These are phyloP conservation scores for Talaromyces sp. DNA, from an alignment of 2,329 filamentous ascomycete species.

Conservation along the genomic window DNA sequence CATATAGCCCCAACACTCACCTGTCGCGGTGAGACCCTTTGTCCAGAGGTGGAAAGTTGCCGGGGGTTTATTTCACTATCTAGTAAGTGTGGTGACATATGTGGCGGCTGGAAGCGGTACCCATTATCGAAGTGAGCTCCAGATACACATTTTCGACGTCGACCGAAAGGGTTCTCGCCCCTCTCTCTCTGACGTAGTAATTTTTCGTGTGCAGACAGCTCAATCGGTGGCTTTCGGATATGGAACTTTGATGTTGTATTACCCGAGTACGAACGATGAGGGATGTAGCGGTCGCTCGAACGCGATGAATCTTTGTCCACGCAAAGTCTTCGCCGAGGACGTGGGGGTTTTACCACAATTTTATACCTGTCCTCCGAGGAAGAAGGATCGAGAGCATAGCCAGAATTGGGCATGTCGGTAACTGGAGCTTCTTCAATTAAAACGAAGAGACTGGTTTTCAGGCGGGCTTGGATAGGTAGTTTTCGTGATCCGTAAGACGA, in stretches of 20 bases:
- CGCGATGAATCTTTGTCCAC: neutral
- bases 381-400: neutral
- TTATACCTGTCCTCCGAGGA: neutral
- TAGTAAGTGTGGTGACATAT: constrained; percentile 36
- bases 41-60: constrained; percentile 12
- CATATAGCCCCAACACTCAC: constrained; percentile 69
- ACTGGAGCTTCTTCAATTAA: neutral
- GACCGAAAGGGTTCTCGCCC: constrained; percentile 53
- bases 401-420: neutral
- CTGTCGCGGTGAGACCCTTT: constrained; percentile 39
- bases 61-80: constrained; percentile 25
- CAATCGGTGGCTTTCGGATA: constrained; percentile 48
- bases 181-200: constrained; percentile 43
- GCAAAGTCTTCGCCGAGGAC: neutral
- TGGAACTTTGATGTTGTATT: constrained; percentile 50
- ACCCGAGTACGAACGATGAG: constrained; percentile 43
- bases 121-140: constrained; percentile 17
- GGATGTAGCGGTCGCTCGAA: constrained; percentile 57
- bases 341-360: neutral
- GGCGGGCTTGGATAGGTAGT: neutral
- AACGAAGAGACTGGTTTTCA: neutral
- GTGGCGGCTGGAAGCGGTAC: constrained; percentile 25
- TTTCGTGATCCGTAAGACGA: neutral
- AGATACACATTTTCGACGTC: constrained; percentile 32
- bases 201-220: constrained; percentile 48